These are phyloP conservation scores for Salvia splendens DNA, from an alignment of 257 asterid genomes.

Conservation along the genomic window DNA sequence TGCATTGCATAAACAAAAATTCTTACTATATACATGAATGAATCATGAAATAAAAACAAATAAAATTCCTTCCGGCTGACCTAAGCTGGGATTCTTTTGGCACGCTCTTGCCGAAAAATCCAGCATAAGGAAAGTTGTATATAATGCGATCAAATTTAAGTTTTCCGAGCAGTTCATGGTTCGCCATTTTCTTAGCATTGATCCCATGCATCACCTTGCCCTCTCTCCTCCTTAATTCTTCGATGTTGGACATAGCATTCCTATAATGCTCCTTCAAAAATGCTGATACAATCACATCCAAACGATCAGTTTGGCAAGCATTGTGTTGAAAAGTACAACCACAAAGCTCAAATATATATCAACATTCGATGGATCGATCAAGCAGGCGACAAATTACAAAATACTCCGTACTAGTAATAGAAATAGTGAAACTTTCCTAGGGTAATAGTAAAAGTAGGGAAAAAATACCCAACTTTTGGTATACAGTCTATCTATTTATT, in stretches of 20 bases:
- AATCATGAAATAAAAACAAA: background rate
- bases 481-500: background rate
- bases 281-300: constrained; percentile 5
- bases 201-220: constrained; percentile 42
- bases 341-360: no score
- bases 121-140: constrained; percentile 47
- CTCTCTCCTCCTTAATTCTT: constrained; percentile 28
- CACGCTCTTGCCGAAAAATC: background rate
- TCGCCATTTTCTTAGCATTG: constrained; percentile 46
- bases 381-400: no score
- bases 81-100: background rate
- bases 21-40: no score
- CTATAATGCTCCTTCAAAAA: constrained; percentile 33
- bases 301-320: no score
- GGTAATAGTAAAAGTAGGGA: no score
- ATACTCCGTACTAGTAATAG: no score
- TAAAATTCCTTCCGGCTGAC: constrained; percentile 23
- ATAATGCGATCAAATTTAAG: constrained; percentile 48
- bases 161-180: constrained; percentile 28
- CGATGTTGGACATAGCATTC: constrained; percentile 41
- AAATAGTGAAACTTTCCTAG: no score
- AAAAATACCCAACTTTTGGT: no score
- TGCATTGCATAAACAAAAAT: background rate
- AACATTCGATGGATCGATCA: no score
- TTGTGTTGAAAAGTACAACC: no score